Evolutionary conservation across 257 asterid species (phyloP), one percentile per base, ranked within the genome.

Genomic region (Thymus mandschuricus): DNA sequence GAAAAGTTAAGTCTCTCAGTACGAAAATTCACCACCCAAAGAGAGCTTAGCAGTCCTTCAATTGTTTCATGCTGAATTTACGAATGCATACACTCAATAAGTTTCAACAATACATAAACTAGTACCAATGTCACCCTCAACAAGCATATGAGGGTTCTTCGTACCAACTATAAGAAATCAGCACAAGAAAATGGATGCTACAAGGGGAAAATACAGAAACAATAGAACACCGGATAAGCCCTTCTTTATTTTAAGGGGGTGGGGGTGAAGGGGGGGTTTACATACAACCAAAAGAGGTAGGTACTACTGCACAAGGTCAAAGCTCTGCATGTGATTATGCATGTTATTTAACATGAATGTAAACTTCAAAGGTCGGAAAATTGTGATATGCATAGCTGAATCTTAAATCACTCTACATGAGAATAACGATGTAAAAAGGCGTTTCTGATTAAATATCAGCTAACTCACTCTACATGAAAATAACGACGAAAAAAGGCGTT

Each of bases 1-100:
- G 54, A 62, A 44, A 57, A 44, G 43, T 50, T 69, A 71, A 0
- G 27, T 45, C 52, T 41, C 29, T 9, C 57, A 58, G 48, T 60
- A 41, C 38, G 31, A 64, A 66, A 13, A 30, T 51, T 50, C 44
- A 44, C 30, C 49, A 38, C 30, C 5, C 56, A 44, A 72, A 54
- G 5, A 50, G 3, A 13, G 11, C 27, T 68, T 8, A 56, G 13
- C 65, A 8, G 15, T 40, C 50, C 50, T 40, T 3, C 3, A 52
- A 21, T 12, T 31, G 41, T 58, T 31, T 27, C 33, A 45, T 43
- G 60, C 34, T 8, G 40, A n/a, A 29, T 30, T 43, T 44, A 7
- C 33, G 45, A 3, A 66, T 57, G 38, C 67, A 52, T 4, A 15
- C 31, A 46, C 41, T 29, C 33, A 27, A 9, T 2, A 30, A 50